Conservation (phyloP, 73 alveolate genomes). For the Tetrahymena borealis region DNA sequence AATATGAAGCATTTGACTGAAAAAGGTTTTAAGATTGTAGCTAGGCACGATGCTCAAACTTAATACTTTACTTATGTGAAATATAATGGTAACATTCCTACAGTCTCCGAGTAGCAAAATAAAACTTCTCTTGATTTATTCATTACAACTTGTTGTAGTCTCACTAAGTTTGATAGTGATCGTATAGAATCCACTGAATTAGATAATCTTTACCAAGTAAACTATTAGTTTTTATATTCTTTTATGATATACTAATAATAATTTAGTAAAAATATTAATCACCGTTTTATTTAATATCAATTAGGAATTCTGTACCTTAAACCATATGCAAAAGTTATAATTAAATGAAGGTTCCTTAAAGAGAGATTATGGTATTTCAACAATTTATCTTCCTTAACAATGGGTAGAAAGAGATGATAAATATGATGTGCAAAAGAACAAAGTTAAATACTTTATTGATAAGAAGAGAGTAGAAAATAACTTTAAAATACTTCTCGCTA, state of each 20-base stretch:
- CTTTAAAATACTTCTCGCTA: not conserved
- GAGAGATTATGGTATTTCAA: constrained; percentile 8
- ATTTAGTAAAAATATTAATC: not conserved
- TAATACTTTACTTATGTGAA: constrained; percentile 17
- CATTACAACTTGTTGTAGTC: constrained; percentile 14
- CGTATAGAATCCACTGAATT: constrained; percentile 2
- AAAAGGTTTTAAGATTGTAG: constrained; percentile 24
- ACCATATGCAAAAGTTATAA: constrained; percentile 3
- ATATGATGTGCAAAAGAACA: not conserved
- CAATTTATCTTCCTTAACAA: constrained; percentile 21
- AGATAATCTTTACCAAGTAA: not conserved
- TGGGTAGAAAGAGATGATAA: constrained; percentile 52
- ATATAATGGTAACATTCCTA: constrained; percentile 22
- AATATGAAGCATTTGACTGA: constrained; percentile 12
- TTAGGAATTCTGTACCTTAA: constrained; percentile 33
- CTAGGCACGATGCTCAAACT: constrained; percentile 34
- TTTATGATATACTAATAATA: not conserved
- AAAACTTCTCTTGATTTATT: constrained; percentile 23
- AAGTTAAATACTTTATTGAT: not conserved
- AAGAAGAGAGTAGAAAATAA: not conserved
- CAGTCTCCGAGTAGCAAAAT: constrained; percentile 2
- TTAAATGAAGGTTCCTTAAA: constrained; percentile 28
- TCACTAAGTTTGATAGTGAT: constrained; percentile 31
- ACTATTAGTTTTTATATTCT: not conserved
- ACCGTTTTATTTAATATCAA: not conserved